Percentiles rank a stretch among this genome's conserved stretches.
phyloP scores from a whole-genome alignment of 1,284 basidiomycete genomes.

The Sporisorium graminicola region DNA sequence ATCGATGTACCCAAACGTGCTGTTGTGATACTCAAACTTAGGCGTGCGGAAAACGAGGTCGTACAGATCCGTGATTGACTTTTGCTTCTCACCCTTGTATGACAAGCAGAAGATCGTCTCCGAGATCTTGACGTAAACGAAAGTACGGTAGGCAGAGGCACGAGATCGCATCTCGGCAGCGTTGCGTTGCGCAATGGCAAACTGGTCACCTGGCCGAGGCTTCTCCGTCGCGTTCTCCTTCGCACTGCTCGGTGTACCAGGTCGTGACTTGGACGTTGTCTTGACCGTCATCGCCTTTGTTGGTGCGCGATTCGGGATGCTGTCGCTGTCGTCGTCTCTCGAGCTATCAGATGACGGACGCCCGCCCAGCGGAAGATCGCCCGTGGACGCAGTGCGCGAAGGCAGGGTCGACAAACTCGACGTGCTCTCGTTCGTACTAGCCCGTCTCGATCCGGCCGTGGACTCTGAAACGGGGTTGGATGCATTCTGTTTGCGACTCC shows the following conservation, averaged over 20 bases:
- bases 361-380: conserved; percentile 17
- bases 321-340: conserved; percentile 30
- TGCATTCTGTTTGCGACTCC: conserved; percentile 23
- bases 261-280: conserved; percentile 27
- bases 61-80: conserved; percentile 73
- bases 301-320: conserved; percentile 11
- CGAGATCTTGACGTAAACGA: conserved; percentile 82
- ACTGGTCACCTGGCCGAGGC: conserved; percentile 33
- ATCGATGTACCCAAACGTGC: conserved; percentile 78
- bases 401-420: conserved; percentile 6
- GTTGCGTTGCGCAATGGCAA: conserved; percentile 53
- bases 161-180: conserved; percentile 71
- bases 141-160: conserved; percentile 75
- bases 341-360: conserved; percentile 35
- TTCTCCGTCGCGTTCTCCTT: conserved; percentile 20
- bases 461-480: conserved; percentile 9
- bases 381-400: conserved; percentile 15
- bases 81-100: conserved; percentile 74
- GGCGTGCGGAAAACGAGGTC: conserved; percentile 74
- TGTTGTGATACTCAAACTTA: conserved; percentile 82
- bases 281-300: conserved; percentile 12
- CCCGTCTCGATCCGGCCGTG: conserved; percentile 4
- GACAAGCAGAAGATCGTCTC: conserved; percentile 73
- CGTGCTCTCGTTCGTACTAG: conserved; percentile 25
- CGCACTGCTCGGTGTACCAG: conserved; percentile 23